Conservation (phyloP, 1,284 basidiomycete genomes). For the Cystobasidium pallidum region DNA sequence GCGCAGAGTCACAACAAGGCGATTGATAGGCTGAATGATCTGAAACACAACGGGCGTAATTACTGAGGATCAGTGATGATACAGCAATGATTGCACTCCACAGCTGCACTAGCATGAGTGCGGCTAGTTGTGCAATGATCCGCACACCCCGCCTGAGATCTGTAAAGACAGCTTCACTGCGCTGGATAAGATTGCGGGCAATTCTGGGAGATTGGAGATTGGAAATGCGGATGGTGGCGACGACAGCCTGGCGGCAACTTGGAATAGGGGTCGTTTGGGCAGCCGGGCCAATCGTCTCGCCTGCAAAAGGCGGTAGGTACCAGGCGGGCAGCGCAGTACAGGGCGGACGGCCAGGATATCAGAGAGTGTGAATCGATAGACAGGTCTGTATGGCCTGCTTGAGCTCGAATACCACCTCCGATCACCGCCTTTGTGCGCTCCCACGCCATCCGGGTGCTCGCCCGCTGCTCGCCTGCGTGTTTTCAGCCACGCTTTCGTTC, state of each 20-base stretch:
- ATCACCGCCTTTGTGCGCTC: neutral
- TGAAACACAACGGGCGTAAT: too few relatives aligned
- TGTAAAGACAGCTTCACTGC: constrained; percentile 1
- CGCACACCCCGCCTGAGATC: constrained; percentile 8
- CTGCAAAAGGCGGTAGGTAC: neutral
- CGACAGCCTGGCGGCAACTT: constrained; percentile 4
- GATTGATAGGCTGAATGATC: too few relatives aligned
- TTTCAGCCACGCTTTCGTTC: neutral
- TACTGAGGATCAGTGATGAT: too few relatives aligned
- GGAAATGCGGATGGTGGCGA: neutral
- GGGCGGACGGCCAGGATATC: neutral
- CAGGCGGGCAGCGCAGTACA: neutral
- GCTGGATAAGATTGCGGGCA: too few relatives aligned
- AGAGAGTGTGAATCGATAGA: neutral
- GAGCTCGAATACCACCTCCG: neutral
- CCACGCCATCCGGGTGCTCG: neutral
- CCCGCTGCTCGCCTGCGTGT: neutral
- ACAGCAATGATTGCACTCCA: too few relatives aligned
- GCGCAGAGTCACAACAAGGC: too few relatives aligned
- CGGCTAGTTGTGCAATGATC: neutral
- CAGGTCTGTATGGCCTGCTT: neutral
- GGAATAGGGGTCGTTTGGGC: neutral
- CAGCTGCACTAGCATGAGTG: too few relatives aligned
- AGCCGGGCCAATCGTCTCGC: constrained; percentile 7
- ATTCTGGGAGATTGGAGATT: too few relatives aligned